Evolutionary conservation across 805 yeast genomes (phyloP).

Genomic region (Pichia phayaonensis): DNA sequence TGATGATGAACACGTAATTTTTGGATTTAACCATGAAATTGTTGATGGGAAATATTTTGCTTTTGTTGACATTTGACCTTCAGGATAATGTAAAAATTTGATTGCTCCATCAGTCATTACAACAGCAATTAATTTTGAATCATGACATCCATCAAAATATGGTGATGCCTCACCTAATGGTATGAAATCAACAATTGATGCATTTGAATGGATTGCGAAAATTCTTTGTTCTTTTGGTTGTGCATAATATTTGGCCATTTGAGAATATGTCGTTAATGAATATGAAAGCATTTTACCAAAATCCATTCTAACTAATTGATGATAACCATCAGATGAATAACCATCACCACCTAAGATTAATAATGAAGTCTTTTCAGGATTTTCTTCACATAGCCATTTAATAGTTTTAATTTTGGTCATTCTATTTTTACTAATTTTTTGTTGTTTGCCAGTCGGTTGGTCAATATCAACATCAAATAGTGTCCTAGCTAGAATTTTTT

Average conservation of each 20-base stretch:
- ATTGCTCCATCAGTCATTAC: slow-evolving; percentile 58
- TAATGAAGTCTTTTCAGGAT: slow-evolving; percentile 74
- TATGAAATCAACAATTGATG: slow-evolving; percentile 39
- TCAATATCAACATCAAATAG: slow-evolving; percentile 60
- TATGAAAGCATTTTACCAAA: slow-evolving; percentile 77
- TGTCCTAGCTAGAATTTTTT: slow-evolving; percentile 65
- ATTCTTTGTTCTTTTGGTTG: slow-evolving; percentile 48
- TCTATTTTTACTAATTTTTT: slow-evolving; percentile 14
- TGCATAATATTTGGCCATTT: slow-evolving; percentile 72
- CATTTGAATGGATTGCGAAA: slow-evolving; percentile 44
- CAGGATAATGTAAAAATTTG: slow-evolving; percentile 51
- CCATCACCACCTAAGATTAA: slow-evolving; percentile 64
- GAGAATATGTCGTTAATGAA: slow-evolving; percentile 72
- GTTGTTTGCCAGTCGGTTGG: slow-evolving; percentile 31
- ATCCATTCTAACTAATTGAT: slow-evolving; percentile 50
- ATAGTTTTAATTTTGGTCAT: slow-evolving; percentile 43
- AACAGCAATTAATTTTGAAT: slow-evolving; percentile 59
- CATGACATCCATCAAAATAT: slow-evolving; percentile 71
- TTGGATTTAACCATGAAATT: slow-evolving; percentile 71
- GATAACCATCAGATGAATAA: slow-evolving; percentile 34
- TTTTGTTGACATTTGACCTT: slow-evolving; percentile 42
- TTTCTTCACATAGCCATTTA: slow-evolving; percentile 71
- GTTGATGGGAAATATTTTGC: slow-evolving; percentile 73
- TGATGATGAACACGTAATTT: slow-evolving; percentile 48
- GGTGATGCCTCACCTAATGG: slow-evolving; percentile 62